Evolutionary conservation across 2,329 filamentous ascomycete genomes (phyloP).

Genomic region (Nigrograna mackinnonii): DNA sequence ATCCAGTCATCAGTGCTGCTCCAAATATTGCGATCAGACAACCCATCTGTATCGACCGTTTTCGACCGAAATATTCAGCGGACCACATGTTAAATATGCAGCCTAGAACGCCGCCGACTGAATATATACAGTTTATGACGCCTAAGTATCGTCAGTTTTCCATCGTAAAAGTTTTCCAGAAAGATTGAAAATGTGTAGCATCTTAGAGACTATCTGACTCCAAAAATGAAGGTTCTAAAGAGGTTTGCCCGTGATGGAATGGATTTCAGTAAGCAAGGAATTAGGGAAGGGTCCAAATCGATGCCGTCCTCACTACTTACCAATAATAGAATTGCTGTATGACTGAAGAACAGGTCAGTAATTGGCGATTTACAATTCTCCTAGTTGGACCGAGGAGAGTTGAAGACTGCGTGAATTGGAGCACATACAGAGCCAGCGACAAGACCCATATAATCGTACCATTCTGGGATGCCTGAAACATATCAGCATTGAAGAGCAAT

Average conservation of each 20-base stretch:
- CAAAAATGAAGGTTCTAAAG: slow-evolving; percentile 2
- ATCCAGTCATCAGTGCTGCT: slow-evolving; percentile 3
- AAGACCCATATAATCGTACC: neutral
- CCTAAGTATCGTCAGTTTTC: too few relatives aligned
- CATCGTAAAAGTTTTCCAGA: too few relatives aligned
- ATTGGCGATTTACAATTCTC: too few relatives aligned
- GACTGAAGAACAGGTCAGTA: too few relatives aligned
- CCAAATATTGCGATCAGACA: slow-evolving; percentile 1
- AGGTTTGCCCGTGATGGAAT: too few relatives aligned
- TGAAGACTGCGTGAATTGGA: too few relatives aligned
- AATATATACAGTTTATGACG: slow-evolving; percentile 6
- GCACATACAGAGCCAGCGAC: neutral
- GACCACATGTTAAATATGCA: slow-evolving; percentile 6
- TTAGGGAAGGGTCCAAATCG: neutral
- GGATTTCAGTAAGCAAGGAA: slow-evolving; percentile 5
- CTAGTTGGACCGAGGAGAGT: too few relatives aligned
- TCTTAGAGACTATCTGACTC: too few relatives aligned
- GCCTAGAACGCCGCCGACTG: slow-evolving; percentile 3
- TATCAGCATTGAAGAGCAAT: too few relatives aligned
- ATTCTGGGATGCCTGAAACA: slow-evolving; percentile 3
- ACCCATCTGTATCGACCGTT: slow-evolving; percentile 3
- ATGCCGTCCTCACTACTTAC: too few relatives aligned
- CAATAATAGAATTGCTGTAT: slow-evolving; percentile 5
- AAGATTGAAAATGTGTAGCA: too few relatives aligned
- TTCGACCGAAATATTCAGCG: slow-evolving; percentile 2